Evolutionary conservation across 257 asterid genomes (phyloP).

Genomic region (Lantana camara): DNA sequence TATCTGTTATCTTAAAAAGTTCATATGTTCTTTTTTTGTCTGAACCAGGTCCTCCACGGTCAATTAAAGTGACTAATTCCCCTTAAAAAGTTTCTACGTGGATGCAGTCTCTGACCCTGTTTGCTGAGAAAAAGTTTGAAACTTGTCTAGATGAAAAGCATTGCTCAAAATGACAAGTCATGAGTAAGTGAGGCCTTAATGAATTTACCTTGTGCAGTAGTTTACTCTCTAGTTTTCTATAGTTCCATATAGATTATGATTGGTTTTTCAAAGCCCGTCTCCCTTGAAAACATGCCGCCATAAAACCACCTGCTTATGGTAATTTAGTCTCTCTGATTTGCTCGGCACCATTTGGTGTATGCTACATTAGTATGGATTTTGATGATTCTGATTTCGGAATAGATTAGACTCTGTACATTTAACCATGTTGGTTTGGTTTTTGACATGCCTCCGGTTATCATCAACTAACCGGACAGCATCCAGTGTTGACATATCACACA

Average conservation of each 20-base stretch:
- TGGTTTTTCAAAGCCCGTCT: background rate
- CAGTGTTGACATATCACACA: too few species aligned
- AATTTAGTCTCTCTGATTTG: background rate
- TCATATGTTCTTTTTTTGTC: too few species aligned
- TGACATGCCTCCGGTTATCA: too few species aligned
- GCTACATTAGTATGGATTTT: background rate
- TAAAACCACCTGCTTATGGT: background rate
- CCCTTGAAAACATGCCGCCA: slow-evolving; percentile 1
- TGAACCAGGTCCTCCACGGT: too few species aligned
- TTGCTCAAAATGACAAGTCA: background rate
- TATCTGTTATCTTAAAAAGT: slow-evolving; percentile 1
- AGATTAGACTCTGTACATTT: background rate
- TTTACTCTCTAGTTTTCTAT: background rate
- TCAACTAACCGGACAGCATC: too few species aligned
- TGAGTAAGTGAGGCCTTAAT: background rate
- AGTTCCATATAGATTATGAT: background rate
- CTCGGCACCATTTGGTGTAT: background rate
- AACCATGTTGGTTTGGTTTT: background rate
- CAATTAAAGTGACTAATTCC: too few species aligned
- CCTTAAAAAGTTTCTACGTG: background rate
- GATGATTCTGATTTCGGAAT: background rate
- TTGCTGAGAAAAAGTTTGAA: background rate
- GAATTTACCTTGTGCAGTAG: background rate
- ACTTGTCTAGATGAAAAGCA: background rate
- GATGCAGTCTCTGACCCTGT: background rate